phyloP scores from a whole-genome alignment of 768 basidiomycete genomes.

The Strobilomyces echinocephalus region DNA sequence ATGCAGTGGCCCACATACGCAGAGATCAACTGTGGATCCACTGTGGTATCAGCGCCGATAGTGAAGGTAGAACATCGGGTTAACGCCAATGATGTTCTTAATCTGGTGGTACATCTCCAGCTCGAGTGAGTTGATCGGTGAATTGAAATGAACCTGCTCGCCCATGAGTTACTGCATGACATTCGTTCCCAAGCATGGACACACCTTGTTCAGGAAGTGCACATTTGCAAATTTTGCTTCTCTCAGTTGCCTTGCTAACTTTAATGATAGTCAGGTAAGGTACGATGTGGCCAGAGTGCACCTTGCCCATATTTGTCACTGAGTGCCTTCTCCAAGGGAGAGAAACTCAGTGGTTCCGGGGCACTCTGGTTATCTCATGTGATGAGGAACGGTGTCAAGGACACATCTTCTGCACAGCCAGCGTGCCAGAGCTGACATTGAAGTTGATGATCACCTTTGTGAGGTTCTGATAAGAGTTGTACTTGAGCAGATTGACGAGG shows the following conservation, averaged over 20 bases:
- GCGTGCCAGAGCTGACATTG: conserved; percentile 47
- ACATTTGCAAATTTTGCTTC: conserved; percentile 99
- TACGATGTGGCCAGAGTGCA: no score
- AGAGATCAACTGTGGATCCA: conserved; percentile 48
- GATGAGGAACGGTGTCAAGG: conserved; percentile 84
- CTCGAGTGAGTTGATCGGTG: conserved; percentile 91
- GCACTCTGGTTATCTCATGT: conserved; percentile 90
- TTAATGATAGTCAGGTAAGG: conserved; percentile 90
- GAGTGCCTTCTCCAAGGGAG: no score
- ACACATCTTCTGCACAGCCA: conserved; percentile 71
- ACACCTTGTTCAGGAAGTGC: conserved; percentile 96
- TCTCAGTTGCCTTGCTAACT: conserved; percentile 92
- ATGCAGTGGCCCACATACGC: conserved; percentile 33
- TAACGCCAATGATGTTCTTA: conserved; percentile 99
- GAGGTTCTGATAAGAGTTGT: conserved; percentile 70
- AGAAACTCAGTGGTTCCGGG: no score
- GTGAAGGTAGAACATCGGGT: conserved; percentile 95
- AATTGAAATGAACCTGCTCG: conserved; percentile 77
- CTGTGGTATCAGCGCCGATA: conserved; percentile 93
- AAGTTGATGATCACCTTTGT: conserved; percentile 68
- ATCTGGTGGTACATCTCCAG: conserved; percentile 50
- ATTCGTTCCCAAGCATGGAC: conserved; percentile 5
- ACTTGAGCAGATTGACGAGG: conserved; percentile 72
- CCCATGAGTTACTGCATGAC: conserved; percentile 32
- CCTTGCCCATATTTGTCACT: no score